Evolutionary conservation across 805 yeast genomes (phyloP).

Genomic region (Candida sithepensis): DNA sequence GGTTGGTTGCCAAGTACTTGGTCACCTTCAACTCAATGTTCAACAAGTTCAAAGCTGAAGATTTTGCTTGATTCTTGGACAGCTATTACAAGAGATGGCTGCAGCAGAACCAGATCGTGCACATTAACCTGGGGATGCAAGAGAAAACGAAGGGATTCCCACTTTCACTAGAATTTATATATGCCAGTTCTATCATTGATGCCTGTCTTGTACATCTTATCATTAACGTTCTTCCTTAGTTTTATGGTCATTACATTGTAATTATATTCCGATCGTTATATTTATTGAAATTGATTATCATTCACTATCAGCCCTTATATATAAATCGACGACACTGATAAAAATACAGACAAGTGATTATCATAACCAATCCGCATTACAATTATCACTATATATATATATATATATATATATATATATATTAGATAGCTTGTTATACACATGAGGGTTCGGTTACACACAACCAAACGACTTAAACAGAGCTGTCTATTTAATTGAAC

Average conservation of each 20-base stretch:
- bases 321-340: neutral
- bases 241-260: neutral
- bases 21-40: conserved; percentile 62
- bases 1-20: conserved; percentile 64
- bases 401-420: too few relatives aligned
- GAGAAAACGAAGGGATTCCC: neutral
- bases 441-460: too few relatives aligned
- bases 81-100: conserved; percentile 83
- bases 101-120: conserved; percentile 72
- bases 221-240: neutral
- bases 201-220: neutral
- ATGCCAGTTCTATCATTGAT: neutral
- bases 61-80: conserved; percentile 65
- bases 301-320: neutral
- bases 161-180: neutral
- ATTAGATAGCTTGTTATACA: too few relatives aligned
- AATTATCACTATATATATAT: neutral
- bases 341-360: neutral
- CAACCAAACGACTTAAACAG: too few relatives aligned
- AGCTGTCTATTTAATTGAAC: too few relatives aligned
- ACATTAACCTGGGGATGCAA: conserved; percentile 35
- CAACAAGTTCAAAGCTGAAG: conserved; percentile 53
- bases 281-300: neutral
- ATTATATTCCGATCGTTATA: neutral
- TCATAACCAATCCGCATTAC: neutral